phyloP scores from a whole-genome alignment of 768 basidiomycete genomes.

The Tephrocybe sp. region DNA sequence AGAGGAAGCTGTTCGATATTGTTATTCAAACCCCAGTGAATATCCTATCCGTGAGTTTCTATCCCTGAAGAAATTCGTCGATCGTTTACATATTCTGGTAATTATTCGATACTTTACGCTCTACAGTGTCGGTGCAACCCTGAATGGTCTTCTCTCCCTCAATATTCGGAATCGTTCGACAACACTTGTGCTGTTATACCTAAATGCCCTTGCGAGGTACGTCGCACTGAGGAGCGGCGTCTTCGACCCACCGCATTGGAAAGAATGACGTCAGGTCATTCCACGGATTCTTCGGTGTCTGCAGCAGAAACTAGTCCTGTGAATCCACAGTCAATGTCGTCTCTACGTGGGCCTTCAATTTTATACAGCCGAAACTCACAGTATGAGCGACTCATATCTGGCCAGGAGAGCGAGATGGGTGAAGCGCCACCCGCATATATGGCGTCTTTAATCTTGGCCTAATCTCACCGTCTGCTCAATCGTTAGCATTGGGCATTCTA shows the following conservation, averaged over 20 bases:
- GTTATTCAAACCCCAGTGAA: constrained; percentile 83
- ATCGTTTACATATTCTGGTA: background rate
- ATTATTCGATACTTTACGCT: background rate
- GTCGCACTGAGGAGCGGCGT: constrained; percentile 7
- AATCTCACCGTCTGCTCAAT: background rate
- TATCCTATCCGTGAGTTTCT: constrained; percentile 73
- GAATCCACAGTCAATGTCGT: constrained; percentile 26
- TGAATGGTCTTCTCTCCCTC: constrained; percentile 77
- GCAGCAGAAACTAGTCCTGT: constrained; percentile 36
- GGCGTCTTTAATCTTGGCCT: constrained; percentile 9
- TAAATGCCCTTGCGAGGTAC: constrained; percentile 47
- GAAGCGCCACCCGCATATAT: constrained; percentile 85
- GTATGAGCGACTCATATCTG: constrained; percentile 81
- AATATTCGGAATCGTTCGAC: constrained; percentile 58
- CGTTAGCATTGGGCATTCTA: background rate
- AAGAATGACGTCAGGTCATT: constrained; percentile 31
- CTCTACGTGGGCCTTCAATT: constrained; percentile 24
- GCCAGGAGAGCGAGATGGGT: constrained; percentile 77
- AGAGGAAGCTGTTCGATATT: constrained; percentile 84
- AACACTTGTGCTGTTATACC: constrained; percentile 31
- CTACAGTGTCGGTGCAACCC: constrained; percentile 80
- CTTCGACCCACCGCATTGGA: constrained; percentile 23
- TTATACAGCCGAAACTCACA: constrained; percentile 46
- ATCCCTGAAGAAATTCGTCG: background rate
- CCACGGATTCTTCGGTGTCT: constrained; percentile 35